Base-by-base conservation (phyloP, 2,329 filamentous ascomycete species). In the Paecilomyces variotii region DNA sequence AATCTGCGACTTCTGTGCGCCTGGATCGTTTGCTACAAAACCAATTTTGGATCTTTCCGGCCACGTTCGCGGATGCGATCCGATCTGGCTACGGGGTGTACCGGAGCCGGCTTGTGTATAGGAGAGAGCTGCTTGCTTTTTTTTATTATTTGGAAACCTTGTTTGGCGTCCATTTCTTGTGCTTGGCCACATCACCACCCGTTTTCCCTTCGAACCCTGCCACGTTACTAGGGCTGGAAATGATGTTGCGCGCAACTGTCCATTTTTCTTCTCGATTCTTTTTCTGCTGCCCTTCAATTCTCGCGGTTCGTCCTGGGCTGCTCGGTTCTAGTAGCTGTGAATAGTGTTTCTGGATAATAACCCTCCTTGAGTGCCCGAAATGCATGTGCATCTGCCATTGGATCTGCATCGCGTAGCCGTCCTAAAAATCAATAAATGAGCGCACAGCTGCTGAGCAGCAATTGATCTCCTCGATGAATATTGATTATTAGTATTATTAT, bases 151-250 rank as follows among this genome's bases (percentile, higher is more conserved):
- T 26, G 27, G 57, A 61, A 60, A 64, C 60, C 60, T 25, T 53
- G 56, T 64, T 56, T 63, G 58, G 58, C 62, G 59, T 57, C 59
- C 28, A 56, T 61, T 61, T 60, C 64, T 64, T 53, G 64, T 66
- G 61, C 63, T 64, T 65, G 66, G 65, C 65, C 65, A 64, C 62
- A 56, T 53, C 50, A 53, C 14, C 19, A 11, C n/a, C 63, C 50
- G 25, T 60, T 66, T 60, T 63, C 53, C 58, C 66, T 63, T 68
- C 64, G 61, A 56, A 45, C 72, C 71, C 72, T 76, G 73, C 65
- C 64, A 76, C 65, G 74, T 71, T 60, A 68, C 73, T 75, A 76
- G 73, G 73, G 74, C 60, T 60, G 62, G 67, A 66, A 69, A 66
- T 26, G 63, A 67, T 59, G 58, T 70, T 64, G 63, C 63, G 62